A percentile compares a stretch with the other conserved stretches of the same genome.
phyloP scores from a whole-genome alignment of 2,329 filamentous ascomycete species.

The Aquanectria penicillioides region DNA sequence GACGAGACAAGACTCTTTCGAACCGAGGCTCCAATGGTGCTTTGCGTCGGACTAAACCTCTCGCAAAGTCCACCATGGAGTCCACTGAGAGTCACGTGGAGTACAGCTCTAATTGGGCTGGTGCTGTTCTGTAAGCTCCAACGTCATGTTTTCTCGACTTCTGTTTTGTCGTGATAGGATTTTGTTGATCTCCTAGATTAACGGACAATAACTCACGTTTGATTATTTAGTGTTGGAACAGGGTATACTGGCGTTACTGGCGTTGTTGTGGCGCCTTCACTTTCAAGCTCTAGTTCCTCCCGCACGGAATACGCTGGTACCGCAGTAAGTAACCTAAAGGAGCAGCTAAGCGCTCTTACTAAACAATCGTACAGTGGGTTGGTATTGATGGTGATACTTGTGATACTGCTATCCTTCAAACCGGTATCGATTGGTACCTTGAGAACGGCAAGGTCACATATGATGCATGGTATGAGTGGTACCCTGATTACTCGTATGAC shows the following conservation, averaged over 20 bases:
- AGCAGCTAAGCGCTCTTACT: not conserved
- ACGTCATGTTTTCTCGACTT: too few relatives aligned
- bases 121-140: conserved; percentile 7
- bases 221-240: not conserved
- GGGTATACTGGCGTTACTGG: conserved; percentile 12
- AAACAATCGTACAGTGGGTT: conserved; percentile 3
- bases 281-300: not conserved
- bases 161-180: too few relatives aligned
- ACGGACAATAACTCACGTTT: too few relatives aligned
- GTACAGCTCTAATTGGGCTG: conserved; percentile 15
- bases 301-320: not conserved
- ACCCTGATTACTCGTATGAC: conserved; percentile 14
- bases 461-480: conserved; percentile 20
- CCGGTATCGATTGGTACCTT: conserved; percentile 12
- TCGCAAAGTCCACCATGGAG: not conserved
- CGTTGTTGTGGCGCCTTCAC: not conserved
- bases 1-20: not conserved
- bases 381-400: conserved; percentile 16
- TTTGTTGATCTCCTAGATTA: too few relatives aligned
- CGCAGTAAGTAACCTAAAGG: not conserved
- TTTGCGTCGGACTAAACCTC: not conserved
- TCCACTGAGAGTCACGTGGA: conserved; percentile 1
- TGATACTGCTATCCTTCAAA: conserved; percentile 6
- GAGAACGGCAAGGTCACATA: conserved; percentile 1
- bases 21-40: not conserved